phyloP scores from a whole-genome alignment of 495 filamentous ascomycete genomes.

The Podospora pseudoanserina region DNA sequence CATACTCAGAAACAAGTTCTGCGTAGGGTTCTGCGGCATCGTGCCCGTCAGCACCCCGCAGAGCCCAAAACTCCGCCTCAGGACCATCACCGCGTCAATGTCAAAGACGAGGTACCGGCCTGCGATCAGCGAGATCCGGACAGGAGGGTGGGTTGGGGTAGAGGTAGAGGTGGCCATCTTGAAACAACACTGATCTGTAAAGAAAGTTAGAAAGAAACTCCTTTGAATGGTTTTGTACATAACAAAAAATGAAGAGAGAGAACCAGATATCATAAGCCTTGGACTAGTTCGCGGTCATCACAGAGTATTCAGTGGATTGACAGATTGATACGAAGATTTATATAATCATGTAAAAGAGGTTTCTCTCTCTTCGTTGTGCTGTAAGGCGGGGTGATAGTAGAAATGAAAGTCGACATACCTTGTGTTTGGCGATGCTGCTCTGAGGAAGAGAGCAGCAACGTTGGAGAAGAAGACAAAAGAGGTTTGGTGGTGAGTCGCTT shows the following conservation, averaged over 20 bases:
- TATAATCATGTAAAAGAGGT: conserved; percentile 36
- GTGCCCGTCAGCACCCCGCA: conserved; percentile 83
- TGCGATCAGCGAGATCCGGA: conserved; percentile 79
- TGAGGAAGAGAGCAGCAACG: conserved; percentile 17
- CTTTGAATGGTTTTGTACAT: conserved; percentile 1
- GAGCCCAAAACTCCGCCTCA: conserved; percentile 78
- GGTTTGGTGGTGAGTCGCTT: conserved; percentile 7
- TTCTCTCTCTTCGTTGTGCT: background rate
- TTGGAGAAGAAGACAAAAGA: conserved; percentile 14
- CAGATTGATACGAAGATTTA: conserved; percentile 36
- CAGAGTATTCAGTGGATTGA: conserved; percentile 41
- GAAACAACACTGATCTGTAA: conserved; percentile 6
- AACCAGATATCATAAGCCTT: conserved; percentile 33
- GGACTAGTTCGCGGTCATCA: conserved; percentile 36
- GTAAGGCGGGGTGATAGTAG: background rate
- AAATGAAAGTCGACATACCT: conserved; percentile 25
- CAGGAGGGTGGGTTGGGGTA: conserved; percentile 6
- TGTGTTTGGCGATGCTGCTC: conserved; percentile 21
- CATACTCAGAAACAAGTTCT: conserved; percentile 89
- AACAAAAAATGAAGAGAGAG: conserved; percentile 9
- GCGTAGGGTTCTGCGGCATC: conserved; percentile 85
- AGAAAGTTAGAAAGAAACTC: conserved; percentile 25
- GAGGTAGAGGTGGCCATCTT: background rate
- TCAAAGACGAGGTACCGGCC: conserved; percentile 88
- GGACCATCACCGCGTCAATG: conserved; percentile 71